Evolutionary conservation across 805 yeast species (phyloP).

Genomic region (Saccharomycopsis fodiens): DNA sequence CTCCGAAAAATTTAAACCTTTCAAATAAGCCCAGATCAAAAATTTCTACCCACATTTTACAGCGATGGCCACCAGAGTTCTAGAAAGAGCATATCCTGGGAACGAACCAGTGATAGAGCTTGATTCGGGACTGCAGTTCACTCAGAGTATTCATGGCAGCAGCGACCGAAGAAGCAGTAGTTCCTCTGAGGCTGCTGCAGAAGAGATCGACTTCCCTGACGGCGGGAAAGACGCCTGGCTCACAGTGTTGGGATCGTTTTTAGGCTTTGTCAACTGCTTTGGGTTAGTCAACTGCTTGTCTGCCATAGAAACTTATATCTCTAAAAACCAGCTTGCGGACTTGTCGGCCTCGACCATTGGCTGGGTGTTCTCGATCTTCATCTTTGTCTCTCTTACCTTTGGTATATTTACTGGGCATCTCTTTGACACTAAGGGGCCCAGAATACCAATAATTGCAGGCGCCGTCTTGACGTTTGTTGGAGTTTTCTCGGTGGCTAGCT

Average conservation of each 20-base stretch:
- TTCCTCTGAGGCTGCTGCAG: too few species aligned
- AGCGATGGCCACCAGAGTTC: too few species aligned
- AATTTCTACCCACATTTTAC: too few species aligned
- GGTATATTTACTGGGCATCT: constrained; percentile 38
- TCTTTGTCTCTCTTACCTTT: constrained; percentile 26
- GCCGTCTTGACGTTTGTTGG: constrained; percentile 33
- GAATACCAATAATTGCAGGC: constrained; percentile 32
- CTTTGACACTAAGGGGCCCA: constrained; percentile 40
- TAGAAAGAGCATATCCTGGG: background rate
- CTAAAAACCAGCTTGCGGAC: constrained; percentile 42
- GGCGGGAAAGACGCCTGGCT: constrained; percentile 53
- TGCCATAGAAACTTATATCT: constrained; percentile 57
- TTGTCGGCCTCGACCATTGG: constrained; percentile 44
- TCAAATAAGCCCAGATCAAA: too few species aligned
- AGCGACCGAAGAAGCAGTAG: background rate
- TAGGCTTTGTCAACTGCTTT: constrained; percentile 49
- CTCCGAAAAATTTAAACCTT: too few species aligned
- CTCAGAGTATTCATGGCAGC: background rate
- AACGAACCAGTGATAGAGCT: background rate
- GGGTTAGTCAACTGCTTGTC: constrained; percentile 65
- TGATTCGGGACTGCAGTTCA: background rate
- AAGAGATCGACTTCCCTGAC: constrained; percentile 34
- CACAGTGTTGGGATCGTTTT: constrained; percentile 50
- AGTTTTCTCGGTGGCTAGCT: constrained; percentile 37
- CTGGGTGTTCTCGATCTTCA: constrained; percentile 52